Conservation (phyloP, 768 basidiomycete species). For the Lactarius psammicola region DNA sequence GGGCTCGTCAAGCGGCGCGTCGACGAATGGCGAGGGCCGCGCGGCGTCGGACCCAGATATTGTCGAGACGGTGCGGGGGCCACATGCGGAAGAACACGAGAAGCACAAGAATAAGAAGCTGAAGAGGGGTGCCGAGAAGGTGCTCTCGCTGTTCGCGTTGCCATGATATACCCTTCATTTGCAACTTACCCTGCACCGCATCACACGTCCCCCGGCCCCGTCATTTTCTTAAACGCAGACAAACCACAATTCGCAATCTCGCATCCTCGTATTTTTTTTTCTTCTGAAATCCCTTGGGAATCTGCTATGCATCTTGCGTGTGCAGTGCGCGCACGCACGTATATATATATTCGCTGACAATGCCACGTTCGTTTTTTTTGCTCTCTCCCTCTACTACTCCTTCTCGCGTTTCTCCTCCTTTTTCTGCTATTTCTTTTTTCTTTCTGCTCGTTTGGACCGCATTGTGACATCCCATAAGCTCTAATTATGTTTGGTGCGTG, state of each 20-base stretch:
- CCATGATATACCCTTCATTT: constrained; percentile 43
- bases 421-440: not conserved
- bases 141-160: constrained; percentile 77
- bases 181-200: not conserved
- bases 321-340: constrained; percentile 22
- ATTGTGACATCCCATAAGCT: constrained; percentile 26
- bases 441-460: constrained; percentile 3
- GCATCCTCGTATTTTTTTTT: not conserved
- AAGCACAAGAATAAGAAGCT: constrained; percentile 74
- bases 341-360: constrained; percentile 25
- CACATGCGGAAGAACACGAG: constrained; percentile 40
- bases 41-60: constrained; percentile 22
- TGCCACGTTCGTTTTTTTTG: constrained; percentile 15
- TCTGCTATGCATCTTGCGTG: constrained; percentile 19
- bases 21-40: constrained; percentile 50
- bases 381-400: too few relatives aligned
- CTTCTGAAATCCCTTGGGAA: constrained; percentile 8
- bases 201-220: not conserved
- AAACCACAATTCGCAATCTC: constrained; percentile 5
- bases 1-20: constrained; percentile 71
- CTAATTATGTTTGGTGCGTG: constrained; percentile 20
- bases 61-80: constrained; percentile 22
- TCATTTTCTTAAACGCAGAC: not conserved
- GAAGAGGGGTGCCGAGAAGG: constrained; percentile 84
- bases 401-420: too few relatives aligned